Evolutionary conservation across 202 grass and related monocot genomes (phyloP).

Genomic region (Eragrostis tef): DNA sequence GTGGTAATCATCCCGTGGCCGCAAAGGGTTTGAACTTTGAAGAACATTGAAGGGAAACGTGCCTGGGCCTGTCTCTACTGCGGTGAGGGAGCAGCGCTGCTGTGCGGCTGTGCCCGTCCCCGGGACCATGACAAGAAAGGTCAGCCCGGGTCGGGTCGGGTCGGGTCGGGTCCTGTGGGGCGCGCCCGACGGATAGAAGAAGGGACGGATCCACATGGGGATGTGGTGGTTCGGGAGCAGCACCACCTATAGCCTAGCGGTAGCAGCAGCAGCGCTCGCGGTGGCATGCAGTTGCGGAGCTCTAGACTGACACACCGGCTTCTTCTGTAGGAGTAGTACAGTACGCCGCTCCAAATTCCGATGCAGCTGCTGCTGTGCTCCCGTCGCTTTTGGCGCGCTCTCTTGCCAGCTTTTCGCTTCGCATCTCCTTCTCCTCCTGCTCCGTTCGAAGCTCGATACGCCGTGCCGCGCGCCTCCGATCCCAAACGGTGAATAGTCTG

Average conservation of each 20-base stretch:
- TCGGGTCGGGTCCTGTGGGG: background rate
- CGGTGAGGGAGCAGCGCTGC: background rate
- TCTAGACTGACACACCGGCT: background rate
- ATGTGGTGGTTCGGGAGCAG: background rate
- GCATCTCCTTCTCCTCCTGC: too few relatives aligned
- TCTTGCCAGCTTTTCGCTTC: background rate
- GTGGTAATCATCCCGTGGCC: too few relatives aligned
- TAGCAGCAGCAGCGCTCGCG: background rate
- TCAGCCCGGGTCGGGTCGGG: background rate
- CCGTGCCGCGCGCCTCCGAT: too few relatives aligned
- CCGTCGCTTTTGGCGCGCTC: background rate
- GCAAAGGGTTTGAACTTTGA: too few relatives aligned
- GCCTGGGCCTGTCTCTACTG: too few relatives aligned
- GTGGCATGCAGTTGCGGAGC: slow-evolving; percentile 4
- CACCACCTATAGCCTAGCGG: too few relatives aligned
- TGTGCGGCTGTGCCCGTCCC: too few relatives aligned
- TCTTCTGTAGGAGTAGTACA: slow-evolving; percentile 9
- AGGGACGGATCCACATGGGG: background rate
- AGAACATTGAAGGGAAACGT: too few relatives aligned
- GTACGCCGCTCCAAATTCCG: background rate
- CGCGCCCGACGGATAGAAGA: too few relatives aligned
- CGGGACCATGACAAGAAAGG: background rate
- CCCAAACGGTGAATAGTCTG: too few relatives aligned
- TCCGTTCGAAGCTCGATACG: background rate
- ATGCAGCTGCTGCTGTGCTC: background rate